Evolutionary conservation across 2,329 filamentous ascomycete genomes (phyloP), one percentile per base, ranked within the genome.

Genomic region (Rhinocladiella similis): DNA sequence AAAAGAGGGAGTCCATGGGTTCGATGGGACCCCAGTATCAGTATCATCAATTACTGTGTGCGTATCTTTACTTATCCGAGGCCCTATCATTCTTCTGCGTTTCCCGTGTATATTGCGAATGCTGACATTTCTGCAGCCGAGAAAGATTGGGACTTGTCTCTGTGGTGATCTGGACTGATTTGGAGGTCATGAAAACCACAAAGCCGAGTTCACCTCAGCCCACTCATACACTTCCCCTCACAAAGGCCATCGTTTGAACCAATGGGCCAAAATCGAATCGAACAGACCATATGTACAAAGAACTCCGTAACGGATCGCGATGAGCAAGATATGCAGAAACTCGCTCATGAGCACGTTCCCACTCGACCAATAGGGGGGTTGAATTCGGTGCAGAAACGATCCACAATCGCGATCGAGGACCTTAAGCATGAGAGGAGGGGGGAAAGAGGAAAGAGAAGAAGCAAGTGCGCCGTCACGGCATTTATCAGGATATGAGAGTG

Each of bases 141-240:
- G 22, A 46, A 46, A 46, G 43, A 46, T n/a, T 46, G 43, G 43
- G 43, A 46, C 22, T 16, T 46, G 14, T 46, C 43, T 3, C 22
- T 46, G 14, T 46, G 43, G 43, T 46, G 43, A 46, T 13, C 12
- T 22, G 20, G 43, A 22, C 12, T 16, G 3, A 27, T 18, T 43
- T 16, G 3, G 7, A 10, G 22, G 6, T 16, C 16, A 43, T 16
- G 22, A 10, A 16, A 22, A 12, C 16, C 12, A 19, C 29, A 4
- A 12, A 3, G 10, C 29, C 29, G 10, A 25, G 7, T 25, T 25
- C 22, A 25, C 22, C 22, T 25, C 22, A 4, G 22, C 29, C 29
- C 29, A 33, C 29, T 3, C 29, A 33, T 25, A 33, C 29, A 33
- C 29, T 33, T 33, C 22, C 22, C n/a, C n/a, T n/a, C n/a, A n/a